phyloP scores from a whole-genome alignment of 1,284 basidiomycete species.

The Rhizoctonia solani region DNA sequence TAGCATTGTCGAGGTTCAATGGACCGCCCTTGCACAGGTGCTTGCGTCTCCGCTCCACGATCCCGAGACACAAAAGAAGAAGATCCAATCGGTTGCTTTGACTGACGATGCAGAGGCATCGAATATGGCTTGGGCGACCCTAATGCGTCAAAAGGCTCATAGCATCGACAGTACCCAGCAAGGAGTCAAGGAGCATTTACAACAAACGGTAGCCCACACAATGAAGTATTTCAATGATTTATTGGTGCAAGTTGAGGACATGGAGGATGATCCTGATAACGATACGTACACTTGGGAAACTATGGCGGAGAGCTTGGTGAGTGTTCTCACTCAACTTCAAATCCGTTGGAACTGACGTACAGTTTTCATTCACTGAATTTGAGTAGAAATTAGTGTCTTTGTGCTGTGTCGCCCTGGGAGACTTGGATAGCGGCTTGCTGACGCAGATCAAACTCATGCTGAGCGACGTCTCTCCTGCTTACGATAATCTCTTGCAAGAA shows the following conservation, averaged over 20 bases:
- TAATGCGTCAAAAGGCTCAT: conserved; percentile 51
- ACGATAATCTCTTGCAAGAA: conserved; percentile 81
- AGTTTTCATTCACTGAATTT: conserved; percentile 40
- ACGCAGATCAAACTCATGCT: conserved; percentile 74
- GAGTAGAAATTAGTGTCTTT: conserved; percentile 84
- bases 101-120: conserved; percentile 73
- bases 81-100: conserved; percentile 38
- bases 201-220: conserved; percentile 59
- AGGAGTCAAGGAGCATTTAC: conserved; percentile 50
- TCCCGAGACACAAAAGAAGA: conserved; percentile 39
- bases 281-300: conserved; percentile 89
- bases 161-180: background rate
- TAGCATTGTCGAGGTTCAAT: conserved; percentile 81
- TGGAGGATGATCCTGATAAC: conserved; percentile 73
- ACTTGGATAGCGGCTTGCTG: conserved; percentile 72
- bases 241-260: conserved; percentile 72
- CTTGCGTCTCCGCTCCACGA: conserved; percentile 53
- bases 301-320: conserved; percentile 79
- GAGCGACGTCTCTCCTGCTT: conserved; percentile 79
- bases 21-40: conserved; percentile 80
- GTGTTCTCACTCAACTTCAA: conserved; percentile 40
- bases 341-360: background rate
- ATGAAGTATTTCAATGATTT: conserved; percentile 76
- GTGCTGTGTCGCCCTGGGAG: conserved; percentile 73
- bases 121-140: conserved; percentile 74